These are phyloP conservation scores for Cladobotryum mycophilum DNA, from an alignment of 2,329 filamentous ascomycete genomes.

Conservation along the genomic window DNA sequence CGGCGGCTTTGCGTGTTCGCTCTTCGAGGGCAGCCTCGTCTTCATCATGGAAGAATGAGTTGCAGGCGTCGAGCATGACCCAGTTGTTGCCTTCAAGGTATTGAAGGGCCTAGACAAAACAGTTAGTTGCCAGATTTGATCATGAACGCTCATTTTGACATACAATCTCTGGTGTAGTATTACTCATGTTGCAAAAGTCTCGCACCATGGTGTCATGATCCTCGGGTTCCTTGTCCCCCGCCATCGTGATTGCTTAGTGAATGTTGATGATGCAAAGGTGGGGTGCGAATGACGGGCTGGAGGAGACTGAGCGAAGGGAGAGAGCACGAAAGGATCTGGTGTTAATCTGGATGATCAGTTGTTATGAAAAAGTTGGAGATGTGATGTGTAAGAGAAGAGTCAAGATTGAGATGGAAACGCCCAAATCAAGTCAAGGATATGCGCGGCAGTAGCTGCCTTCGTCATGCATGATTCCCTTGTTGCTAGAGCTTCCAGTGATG, in stretches of 20 bases:
- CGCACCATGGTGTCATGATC: constrained; percentile 21
- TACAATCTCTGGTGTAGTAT: constrained; percentile 24
- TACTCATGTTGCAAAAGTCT: constrained; percentile 23
- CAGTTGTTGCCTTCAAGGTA: constrained; percentile 61
- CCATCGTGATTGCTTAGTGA: constrained; percentile 20
- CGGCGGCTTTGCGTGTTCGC: constrained; percentile 38
- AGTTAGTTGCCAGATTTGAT: too few species aligned
- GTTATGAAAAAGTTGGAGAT: too few species aligned
- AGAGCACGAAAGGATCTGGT: too few species aligned
- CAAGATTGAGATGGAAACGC: too few species aligned
- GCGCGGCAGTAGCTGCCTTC: constrained; percentile 13
- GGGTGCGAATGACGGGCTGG: background rate
- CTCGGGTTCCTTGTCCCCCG: constrained; percentile 17
- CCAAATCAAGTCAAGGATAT: too few species aligned
- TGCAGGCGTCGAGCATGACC: constrained; percentile 58
- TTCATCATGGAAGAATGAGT: constrained; percentile 54
- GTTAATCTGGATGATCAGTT: too few species aligned
- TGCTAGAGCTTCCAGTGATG: constrained; percentile 1
- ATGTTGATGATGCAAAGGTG: background rate
- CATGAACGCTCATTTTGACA: background rate
- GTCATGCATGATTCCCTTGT: constrained; percentile 12
- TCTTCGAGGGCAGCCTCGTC: constrained; percentile 43
- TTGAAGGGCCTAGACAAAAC: constrained; percentile 50
- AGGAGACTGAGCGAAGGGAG: too few species aligned
- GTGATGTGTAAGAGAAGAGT: too few species aligned